These are phyloP conservation scores for Chlamydomonas sp. DNA, from an alignment of 139 green algal species.

Conservation along the genomic window DNA sequence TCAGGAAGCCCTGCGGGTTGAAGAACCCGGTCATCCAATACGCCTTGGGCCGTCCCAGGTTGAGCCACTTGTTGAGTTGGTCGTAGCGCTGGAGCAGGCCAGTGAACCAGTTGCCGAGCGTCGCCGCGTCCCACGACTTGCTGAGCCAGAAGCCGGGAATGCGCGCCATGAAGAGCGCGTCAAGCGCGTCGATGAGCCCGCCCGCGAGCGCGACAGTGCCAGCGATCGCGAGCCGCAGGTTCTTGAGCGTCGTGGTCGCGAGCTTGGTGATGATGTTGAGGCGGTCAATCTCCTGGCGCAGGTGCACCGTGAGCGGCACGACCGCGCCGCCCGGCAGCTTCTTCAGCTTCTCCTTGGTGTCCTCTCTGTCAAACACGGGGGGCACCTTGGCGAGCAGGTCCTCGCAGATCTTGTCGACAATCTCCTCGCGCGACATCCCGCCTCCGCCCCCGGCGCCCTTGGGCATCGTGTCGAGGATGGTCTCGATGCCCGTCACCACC, in stretches of 20 bases:
- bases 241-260: slow-evolving; percentile 56
- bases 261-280: slow-evolving; percentile 69
- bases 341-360: slow-evolving; percentile 74
- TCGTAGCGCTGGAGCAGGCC: slow-evolving; percentile 81
- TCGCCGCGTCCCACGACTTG: slow-evolving; percentile 69
- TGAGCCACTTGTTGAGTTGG: slow-evolving; percentile 89
- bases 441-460: slow-evolving; percentile 58
- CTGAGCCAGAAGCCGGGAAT: slow-evolving; percentile 74
- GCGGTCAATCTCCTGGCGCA: slow-evolving; percentile 89
- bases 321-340: slow-evolving; percentile 72
- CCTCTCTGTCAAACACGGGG: slow-evolving; percentile 75
- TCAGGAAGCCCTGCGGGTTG: slow-evolving; percentile 90
- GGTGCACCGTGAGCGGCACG: slow-evolving; percentile 79
- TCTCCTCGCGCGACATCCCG: slow-evolving; percentile 75
- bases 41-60: slow-evolving; percentile 71
- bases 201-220: slow-evolving; percentile 80
- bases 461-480: slow-evolving; percentile 85
- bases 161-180: slow-evolving; percentile 78
- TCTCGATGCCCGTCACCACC: slow-evolving; percentile 60
- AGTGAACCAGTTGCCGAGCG: slow-evolving; percentile 81
- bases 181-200: slow-evolving; percentile 68
- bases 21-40: slow-evolving; percentile 95
- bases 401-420: slow-evolving; percentile 84
- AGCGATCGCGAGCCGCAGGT: slow-evolving; percentile 81
- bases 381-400: slow-evolving; percentile 85